These are phyloP conservation scores for Saccharomycopsis microspora DNA, from an alignment of 805 yeast genomes.

Conservation along the genomic window DNA sequence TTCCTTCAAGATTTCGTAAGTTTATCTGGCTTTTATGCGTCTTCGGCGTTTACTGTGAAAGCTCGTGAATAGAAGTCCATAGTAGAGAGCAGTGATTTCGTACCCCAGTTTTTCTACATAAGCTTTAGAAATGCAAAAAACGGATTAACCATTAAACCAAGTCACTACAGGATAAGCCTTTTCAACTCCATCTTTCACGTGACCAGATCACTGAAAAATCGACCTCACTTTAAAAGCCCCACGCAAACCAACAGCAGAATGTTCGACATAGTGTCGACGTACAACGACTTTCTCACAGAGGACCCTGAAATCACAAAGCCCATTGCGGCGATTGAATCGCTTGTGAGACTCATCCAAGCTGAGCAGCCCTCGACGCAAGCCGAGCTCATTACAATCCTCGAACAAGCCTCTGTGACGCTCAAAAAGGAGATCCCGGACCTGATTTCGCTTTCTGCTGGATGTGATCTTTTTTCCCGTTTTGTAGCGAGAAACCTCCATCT, in stretches of 20 bases:
- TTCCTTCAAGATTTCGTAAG: too few species aligned
- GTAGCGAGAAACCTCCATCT: constrained; percentile 82
- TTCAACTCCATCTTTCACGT: too few species aligned
- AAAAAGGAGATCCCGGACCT: constrained; percentile 81
- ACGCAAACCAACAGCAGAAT: constrained; percentile 18
- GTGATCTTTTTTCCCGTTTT: constrained; percentile 91
- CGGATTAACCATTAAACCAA: too few species aligned
- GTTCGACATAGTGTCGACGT: constrained; percentile 77
- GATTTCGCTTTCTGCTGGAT: constrained; percentile 90
- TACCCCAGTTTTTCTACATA: too few species aligned
- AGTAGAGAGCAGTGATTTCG: too few species aligned
- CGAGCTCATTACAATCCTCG: constrained; percentile 74
- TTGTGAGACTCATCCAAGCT: constrained; percentile 70
- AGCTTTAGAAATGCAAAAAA: too few species aligned
- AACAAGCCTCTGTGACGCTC: constrained; percentile 62
- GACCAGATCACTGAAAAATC: too few species aligned
- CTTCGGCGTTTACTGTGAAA: too few species aligned
- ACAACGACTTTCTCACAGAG: constrained; percentile 68
- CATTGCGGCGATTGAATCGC: constrained; percentile 92
- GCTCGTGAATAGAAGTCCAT: too few species aligned
- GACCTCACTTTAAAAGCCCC: too few species aligned
- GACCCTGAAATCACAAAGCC: constrained; percentile 99
- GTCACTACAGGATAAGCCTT: too few species aligned
- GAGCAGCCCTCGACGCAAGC: constrained; percentile 91
- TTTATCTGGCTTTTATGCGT: too few species aligned